Base-by-base conservation (phyloP, 148 eudicot species). In the Fagopyrum esculentum region DNA sequence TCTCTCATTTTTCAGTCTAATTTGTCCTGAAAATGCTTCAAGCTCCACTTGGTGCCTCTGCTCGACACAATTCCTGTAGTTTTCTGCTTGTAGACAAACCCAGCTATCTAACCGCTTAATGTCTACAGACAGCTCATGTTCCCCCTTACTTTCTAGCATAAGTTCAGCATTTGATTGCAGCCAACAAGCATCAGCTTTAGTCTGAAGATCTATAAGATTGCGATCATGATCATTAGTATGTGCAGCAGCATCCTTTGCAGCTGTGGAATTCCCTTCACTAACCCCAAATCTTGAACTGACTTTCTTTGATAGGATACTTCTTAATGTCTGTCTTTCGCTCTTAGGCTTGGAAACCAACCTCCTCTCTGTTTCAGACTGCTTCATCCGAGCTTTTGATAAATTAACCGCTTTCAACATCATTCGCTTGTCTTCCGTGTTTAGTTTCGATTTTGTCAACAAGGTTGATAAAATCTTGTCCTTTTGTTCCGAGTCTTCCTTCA, bases 401-500 rank as follows among this genome's bases (percentile, higher is more conserved):
- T 88, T 87, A 26, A 85, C 52, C 79, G 91, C 98, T 81, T 89
- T 86, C 49, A 89, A 74, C n/a, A 87, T 87, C 87, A 81, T 80
- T 59, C 88, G 85, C 75, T 85, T 90, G 69, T 90, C 92, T 0
- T 81, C 82, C 3, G 86, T 75, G 51, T 91, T 93, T 73, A 87
- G 54, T 71, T 87, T 90, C 0, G 88, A 85, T 81, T 87, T 94
- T 84, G 92, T 91, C 76, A 93, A 74, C 89, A 91, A 81, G 69
- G 88, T 90, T 8, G 93, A 86, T 59, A 94, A 81, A 74, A 94
- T 89, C 77, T 85, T 90, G 57, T 92, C 96, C 64, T 94, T 94
- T 69, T 90, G 90, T 30, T 92, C 93, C 74, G 83, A 84, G 35
- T 94, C 96, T 71, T 84, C 83, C 4, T 79, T 81, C 75, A 71